These are phyloP conservation scores for Chlamydomonas sp. DNA, from an alignment of 139 green algal species.

Conservation along the genomic window DNA sequence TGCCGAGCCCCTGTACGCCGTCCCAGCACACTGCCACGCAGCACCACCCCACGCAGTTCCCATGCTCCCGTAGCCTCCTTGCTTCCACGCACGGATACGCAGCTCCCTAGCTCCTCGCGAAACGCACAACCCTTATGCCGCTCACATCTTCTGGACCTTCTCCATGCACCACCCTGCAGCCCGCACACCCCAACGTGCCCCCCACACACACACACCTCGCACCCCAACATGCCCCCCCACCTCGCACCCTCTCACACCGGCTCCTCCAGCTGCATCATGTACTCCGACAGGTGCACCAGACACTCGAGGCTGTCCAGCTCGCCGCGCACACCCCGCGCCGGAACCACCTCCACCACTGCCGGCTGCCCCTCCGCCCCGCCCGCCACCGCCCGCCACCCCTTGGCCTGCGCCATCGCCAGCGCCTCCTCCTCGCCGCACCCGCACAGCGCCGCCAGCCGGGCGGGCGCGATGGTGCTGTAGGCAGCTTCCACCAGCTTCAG, in stretches of 20 bases:
- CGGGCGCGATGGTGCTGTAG: slow-evolving; percentile 16
- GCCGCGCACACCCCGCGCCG: not conserved
- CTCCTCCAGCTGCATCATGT: slow-evolving; percentile 36
- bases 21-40: no score
- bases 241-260: no score
- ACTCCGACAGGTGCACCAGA: slow-evolving; percentile 28
- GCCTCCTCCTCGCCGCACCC: slow-evolving; percentile 24
- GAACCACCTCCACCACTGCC: slow-evolving; percentile 6
- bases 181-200: not conserved
- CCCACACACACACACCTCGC: no score
- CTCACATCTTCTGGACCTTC: no score
- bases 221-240: no score
- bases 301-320: slow-evolving; percentile 19
- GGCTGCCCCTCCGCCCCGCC: not conserved
- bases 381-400: slow-evolving; percentile 1
- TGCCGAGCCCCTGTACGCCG: no score
- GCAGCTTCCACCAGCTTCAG: slow-evolving; percentile 22
- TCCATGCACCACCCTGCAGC: no score
- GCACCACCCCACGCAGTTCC: no score
- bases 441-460: slow-evolving; percentile 24
- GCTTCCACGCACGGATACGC: no score
- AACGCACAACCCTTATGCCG: no score
- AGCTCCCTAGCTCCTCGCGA: no score
- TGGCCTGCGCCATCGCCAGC: not conserved
- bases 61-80: no score